Conservation (phyloP, 2,329 filamentous ascomycete genomes). For the Madurella fahalii region DNA sequence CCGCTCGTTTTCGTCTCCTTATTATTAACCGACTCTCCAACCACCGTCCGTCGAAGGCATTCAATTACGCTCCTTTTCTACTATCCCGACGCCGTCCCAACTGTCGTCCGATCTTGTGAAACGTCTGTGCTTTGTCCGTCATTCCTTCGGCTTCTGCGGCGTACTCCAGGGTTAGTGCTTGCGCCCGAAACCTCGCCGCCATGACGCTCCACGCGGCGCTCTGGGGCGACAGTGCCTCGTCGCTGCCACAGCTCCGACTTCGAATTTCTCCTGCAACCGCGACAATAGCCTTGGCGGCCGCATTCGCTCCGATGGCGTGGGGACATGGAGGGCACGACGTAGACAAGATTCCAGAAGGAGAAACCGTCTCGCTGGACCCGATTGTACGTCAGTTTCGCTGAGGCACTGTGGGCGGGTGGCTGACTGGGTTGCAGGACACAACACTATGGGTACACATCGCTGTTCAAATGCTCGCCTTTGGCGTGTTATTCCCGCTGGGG, state of each 20-base stretch:
- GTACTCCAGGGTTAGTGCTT: not conserved
- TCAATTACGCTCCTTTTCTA: slow-evolving; percentile 1
- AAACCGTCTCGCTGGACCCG: slow-evolving; percentile 66
- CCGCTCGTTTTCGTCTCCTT: not conserved
- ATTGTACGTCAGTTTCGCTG: slow-evolving; percentile 53
- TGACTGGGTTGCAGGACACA: slow-evolving; percentile 54
- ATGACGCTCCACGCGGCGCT: slow-evolving; percentile 15
- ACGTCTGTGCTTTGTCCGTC: not conserved
- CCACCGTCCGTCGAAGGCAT: not conserved
- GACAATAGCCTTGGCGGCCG: slow-evolving; percentile 14
- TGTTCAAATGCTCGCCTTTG: slow-evolving; percentile 80
- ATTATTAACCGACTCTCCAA: not conserved
- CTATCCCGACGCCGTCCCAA: not conserved
- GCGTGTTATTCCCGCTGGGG: slow-evolving; percentile 85
- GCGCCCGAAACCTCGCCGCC: slow-evolving; percentile 11
- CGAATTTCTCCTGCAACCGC: slow-evolving; percentile 11
- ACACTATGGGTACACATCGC: slow-evolving; percentile 94
- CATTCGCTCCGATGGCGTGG: slow-evolving; percentile 24
- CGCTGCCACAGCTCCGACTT: slow-evolving; percentile 7
- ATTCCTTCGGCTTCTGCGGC: not conserved
- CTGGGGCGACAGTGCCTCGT: slow-evolving; percentile 12
- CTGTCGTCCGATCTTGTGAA: not conserved
- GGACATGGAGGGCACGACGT: slow-evolving; percentile 48
- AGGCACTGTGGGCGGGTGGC: not conserved
- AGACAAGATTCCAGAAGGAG: slow-evolving; percentile 62